Base-by-base conservation (phyloP, 2,329 filamentous ascomycete species). In the Arthroderma sp. region DNA sequence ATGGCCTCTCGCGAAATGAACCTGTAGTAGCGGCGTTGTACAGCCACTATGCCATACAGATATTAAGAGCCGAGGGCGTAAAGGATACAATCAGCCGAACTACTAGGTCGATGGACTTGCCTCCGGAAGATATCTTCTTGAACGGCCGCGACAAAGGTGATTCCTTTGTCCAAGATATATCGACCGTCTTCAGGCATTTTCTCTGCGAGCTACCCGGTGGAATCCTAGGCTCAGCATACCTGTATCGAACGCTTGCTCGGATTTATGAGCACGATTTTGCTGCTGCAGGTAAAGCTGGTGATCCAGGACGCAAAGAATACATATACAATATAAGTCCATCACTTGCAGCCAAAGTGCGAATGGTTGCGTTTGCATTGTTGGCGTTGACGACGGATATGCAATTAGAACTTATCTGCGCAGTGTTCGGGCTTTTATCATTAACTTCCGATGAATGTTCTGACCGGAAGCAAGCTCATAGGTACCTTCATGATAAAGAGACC, bases 41-140 rank as follows among this genome's bases (percentile, higher is more conserved):
- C 50, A 55, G 65, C 34, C 54, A 64, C 40, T 68, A 63, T 51
- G 64, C 66, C 9, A 48, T 50, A 22, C 63, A 66, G 37, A 62
- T 68, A 6, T 48, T 65, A 2, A 53, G 57, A 1, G 62, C 56
- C 0, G 64, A 65, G 29, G 61, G 58, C 47, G 55, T 60, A 29
- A 56, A 58, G 22, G 45, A 51, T 37, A 58, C 51, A 40, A 63
- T 65, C 32, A 54, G 60, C 40, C 51, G 59, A 46, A 65, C 60
- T 3, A 56, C 59, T 50, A 56, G 63, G 36, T 56, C 57, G 34
- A 52, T 56, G 33, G 49, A 56, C 9, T 57, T 65, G 47, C 62
- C 64, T 30, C 48, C 44, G 5, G 28, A 42, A 6, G 32, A 47
- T 15, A 32, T 38, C 6, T 39, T 42, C 29, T 33, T 46, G 27